Evolutionary conservation across 768 basidiomycete genomes (phyloP), one percentile per base, ranked within the genome.

Genomic region (Suillus luteus): DNA sequence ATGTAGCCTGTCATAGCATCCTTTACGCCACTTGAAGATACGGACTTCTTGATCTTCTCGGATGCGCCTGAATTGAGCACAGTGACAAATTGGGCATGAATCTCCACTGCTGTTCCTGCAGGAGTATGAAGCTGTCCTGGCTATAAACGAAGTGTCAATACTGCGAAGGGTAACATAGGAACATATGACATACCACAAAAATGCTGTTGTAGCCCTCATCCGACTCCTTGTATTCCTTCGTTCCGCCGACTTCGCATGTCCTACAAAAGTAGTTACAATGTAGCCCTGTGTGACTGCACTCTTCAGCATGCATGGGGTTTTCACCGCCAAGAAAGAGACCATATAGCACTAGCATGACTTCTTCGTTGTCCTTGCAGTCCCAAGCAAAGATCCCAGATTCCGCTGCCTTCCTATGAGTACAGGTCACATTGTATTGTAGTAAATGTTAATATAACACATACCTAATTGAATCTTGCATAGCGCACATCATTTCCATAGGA

Each of bases 281-380:
- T 1, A 77, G 37, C 0, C 78, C 75, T n/a, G 64, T 69, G 19
- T 78, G 76, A 22, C 72, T 75, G 52, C 72, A 77, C 12, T 72
- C 69, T 43, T 79, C 75, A 0, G 76, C 70, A 27, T 79, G 78
- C 79, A 78, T 77, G 0, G 74, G 79, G 37, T 79, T 80, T 62
- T 80, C 73, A 5, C 72, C 68, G 0, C 67, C 52, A 3, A 72
- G 31, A 15, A 77, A 65, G 0, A 76, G 63, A 0, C 48, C 38
- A 37, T 73, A 77, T 0, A 67, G 74, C 0, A 66, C 61, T 0
- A 78, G 49, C 38, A 73, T 55, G 22, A 77, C 68, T 31, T 75
- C 67, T 19, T 72, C 64, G 1, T 70, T 3, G 35, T 64, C 10
- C 37, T 70, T 69, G 33, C 66, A 59, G 55, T 77, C 72, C 49